Conservation (phyloP, 2,329 filamentous ascomycete species). For the Fusarium dlaminii region DNA sequence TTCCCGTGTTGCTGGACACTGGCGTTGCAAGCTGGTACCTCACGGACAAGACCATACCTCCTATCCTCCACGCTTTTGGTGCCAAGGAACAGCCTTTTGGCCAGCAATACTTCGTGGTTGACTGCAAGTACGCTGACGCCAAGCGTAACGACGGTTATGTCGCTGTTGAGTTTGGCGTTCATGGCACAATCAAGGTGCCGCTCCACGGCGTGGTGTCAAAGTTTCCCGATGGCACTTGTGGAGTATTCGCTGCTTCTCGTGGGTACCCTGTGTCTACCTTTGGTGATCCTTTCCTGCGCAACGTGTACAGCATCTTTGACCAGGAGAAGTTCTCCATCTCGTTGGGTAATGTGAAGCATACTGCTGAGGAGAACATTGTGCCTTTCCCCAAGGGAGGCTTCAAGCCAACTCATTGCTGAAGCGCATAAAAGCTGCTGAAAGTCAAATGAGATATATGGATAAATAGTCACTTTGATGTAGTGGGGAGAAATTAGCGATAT, state of each 20-base stretch:
- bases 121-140: not conserved
- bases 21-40: not conserved
- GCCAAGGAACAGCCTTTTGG: not conserved
- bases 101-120: not conserved
- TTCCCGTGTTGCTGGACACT: not conserved
- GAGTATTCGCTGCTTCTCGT: not conserved
- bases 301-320: constrained; percentile 3
- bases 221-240: not conserved
- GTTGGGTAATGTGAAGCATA: not conserved
- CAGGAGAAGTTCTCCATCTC: not conserved
- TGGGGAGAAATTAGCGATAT: rapidly evolving
- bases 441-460: not conserved
- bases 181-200: not conserved
- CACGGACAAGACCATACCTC: not conserved
- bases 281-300: constrained; percentile 2
- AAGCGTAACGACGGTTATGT: not conserved
- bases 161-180: not conserved
- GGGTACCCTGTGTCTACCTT: not conserved
- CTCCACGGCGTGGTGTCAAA: not conserved
- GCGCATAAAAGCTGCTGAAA: too few relatives aligned
- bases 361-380: not conserved
- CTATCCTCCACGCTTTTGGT: not conserved
- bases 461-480: not conserved
- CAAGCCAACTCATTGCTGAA: not conserved
- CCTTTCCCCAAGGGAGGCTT: not conserved